Evolutionary conservation across 2,329 filamentous ascomycete species (phyloP).

Genomic region (Stagonosporopsis tanaceti): DNA sequence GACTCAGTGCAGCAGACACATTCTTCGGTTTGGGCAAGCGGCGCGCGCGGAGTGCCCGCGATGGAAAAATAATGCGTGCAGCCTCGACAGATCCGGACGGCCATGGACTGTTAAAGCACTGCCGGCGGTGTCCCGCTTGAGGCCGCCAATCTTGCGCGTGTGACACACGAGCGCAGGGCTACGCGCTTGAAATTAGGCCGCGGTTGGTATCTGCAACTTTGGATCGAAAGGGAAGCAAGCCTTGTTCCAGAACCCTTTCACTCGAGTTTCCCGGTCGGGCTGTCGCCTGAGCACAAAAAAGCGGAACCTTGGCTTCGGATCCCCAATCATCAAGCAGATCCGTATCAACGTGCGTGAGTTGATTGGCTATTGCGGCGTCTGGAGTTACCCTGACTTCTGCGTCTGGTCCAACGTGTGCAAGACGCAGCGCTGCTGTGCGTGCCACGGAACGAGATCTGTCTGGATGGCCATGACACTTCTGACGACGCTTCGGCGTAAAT

Average conservation of each 20-base stretch:
- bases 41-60: conserved; percentile 28
- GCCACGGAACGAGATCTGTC: conserved; percentile 22
- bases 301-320: conserved; percentile 13
- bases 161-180: conserved; percentile 24
- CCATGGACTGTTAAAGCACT: conserved; percentile 26
- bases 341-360: conserved; percentile 21
- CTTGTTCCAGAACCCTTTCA: conserved; percentile 20
- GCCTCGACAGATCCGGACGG: conserved; percentile 26
- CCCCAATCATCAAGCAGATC: conserved; percentile 12
- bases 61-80: conserved; percentile 22
- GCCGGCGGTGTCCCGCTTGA: conserved; percentile 17
- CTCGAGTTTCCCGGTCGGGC: conserved; percentile 20
- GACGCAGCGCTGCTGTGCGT: conserved; percentile 16
- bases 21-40: conserved; percentile 22
- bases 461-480: conserved; percentile 17
- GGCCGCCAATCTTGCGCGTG: conserved; percentile 20
- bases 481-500: conserved; percentile 21
- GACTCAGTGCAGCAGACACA: conserved; percentile 22
- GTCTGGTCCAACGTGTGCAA: conserved; percentile 16
- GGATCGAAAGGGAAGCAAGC: conserved; percentile 15
- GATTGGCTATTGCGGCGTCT: conserved; percentile 15
- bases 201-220: conserved; percentile 18
- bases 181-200: conserved; percentile 16
- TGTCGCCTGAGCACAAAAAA: conserved; percentile 13
- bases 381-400: conserved; percentile 11